Percentiles rank a stretch among this genome's conserved stretches.
Evolutionary conservation across 1,284 basidiomycete species (phyloP).

Genomic region (Termitomyces sp.): DNA sequence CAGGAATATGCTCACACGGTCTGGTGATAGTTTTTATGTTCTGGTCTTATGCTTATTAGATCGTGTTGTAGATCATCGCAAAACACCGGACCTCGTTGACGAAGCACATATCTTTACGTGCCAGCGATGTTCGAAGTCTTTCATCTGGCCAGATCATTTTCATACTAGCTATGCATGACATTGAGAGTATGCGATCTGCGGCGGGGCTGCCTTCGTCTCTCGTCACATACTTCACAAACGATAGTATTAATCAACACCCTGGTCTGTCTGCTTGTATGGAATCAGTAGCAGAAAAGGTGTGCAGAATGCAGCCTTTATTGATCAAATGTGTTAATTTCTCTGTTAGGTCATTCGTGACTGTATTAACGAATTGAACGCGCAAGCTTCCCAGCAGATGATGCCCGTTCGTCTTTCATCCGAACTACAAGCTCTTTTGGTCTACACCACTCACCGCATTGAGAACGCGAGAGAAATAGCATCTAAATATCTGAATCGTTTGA

Average conservation of each 20-base stretch:
- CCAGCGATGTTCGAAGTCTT: constrained; percentile 72
- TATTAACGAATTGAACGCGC: constrained; percentile 62
- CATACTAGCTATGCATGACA: constrained; percentile 81
- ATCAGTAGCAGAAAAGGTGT: constrained; percentile 81
- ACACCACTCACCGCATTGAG: constrained; percentile 78
- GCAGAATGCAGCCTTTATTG: neutral
- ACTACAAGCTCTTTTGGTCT: constrained; percentile 72
- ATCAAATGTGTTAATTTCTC: neutral
- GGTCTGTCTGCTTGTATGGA: constrained; percentile 76
- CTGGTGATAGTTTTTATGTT: constrained; percentile 20
- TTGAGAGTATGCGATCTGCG: constrained; percentile 85
- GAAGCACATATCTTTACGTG: constrained; percentile 66
- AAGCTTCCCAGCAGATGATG: constrained; percentile 77
- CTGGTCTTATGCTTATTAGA: constrained; percentile 6
- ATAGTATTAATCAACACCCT: constrained; percentile 72
- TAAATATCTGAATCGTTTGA: constrained; percentile 79
- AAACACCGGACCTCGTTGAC: constrained; percentile 64
- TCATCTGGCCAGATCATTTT: constrained; percentile 86
- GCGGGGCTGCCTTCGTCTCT: constrained; percentile 80
- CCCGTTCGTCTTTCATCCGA: constrained; percentile 72
- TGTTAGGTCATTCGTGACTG: constrained; percentile 72
- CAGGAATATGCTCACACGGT: constrained; percentile 82
- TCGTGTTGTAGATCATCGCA: constrained; percentile 48
- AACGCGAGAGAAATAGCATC: constrained; percentile 82
- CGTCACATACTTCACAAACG: constrained; percentile 87